Evolutionary conservation across 768 basidiomycete species (phyloP), one percentile per base, ranked within the genome.

Genomic region (Leucosporidium scottii): DNA sequence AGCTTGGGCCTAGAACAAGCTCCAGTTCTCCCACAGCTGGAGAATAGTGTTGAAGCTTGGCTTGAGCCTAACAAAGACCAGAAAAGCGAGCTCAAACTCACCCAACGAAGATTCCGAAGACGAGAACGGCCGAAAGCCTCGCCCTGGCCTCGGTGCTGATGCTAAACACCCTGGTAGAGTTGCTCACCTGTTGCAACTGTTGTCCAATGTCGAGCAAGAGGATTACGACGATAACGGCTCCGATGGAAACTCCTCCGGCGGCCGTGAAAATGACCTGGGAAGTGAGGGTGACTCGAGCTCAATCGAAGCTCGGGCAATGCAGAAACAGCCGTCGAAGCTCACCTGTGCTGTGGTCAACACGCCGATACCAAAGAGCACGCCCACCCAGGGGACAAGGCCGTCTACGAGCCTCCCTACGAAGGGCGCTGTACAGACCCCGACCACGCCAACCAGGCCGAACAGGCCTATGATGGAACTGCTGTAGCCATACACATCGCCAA

Each of bases 351-450:
- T 44, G 15, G 39, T 44, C 36, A 82, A 17, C 1, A 70, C 51
- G 5, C 51, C 51, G 8, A 28, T 57, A 12, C 83, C 83, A 54
- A 85, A 74, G 34, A 91, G 79, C 12, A 87, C 84, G 10, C 86
- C 86, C 63, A 87, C 85, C 90, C 90, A 93, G 0, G 87, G 87
- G 0, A 89, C 82, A 44, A 91, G 81, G 8, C 77, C 79, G 78
- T 92, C 90, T 64, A 92, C 83, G 18, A 84, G 71, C 54, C 82
- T 83, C 0, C 91, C 91, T 36, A 85, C 82, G 25, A 90, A 68
- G 0, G 90, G 90, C 0, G 87, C 87, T 63, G 84, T 78, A 12
- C 85, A 79, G 9, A 89, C 87, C 28, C 80, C 90, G 23, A 86
- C 80, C 68, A 83, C 78, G 23, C 89, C 89, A 23, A 89, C 80